Conservation (phyloP, 2,329 filamentous ascomycete genomes). For the Fusarium sp. region DNA sequence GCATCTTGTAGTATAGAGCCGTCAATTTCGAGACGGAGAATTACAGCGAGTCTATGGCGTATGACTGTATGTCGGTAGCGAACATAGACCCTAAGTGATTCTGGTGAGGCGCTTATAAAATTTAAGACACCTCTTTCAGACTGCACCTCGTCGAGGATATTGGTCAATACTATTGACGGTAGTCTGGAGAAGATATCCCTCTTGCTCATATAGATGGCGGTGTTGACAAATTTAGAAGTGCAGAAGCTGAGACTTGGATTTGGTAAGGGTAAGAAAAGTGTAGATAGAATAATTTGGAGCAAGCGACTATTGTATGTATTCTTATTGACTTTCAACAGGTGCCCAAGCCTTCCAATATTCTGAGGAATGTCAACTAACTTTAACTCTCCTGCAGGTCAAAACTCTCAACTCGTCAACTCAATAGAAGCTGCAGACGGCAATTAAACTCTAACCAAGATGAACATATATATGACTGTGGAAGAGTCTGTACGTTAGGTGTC, state of each 20-base stretch:
- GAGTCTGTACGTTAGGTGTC: too few relatives aligned
- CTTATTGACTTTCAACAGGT: too few relatives aligned
- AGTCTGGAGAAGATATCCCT: not conserved
- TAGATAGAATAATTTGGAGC: too few relatives aligned
- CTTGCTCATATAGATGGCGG: not conserved
- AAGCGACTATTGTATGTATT: too few relatives aligned
- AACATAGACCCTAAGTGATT: not conserved
- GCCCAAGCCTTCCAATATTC: too few relatives aligned
- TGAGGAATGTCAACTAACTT: too few relatives aligned
- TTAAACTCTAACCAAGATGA: too few relatives aligned
- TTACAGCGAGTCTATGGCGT: not conserved
- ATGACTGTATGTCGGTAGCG: rapidly evolving
- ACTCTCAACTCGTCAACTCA: too few relatives aligned
- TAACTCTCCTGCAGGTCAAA: too few relatives aligned
- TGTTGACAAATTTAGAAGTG: not conserved
- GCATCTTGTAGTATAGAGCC: not conserved
- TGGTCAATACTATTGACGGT: not conserved
- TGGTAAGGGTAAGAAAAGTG: too few relatives aligned
- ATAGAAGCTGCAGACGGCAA: too few relatives aligned
- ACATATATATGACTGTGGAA: too few relatives aligned
- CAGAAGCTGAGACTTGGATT: not conserved
- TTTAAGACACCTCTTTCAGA: not conserved
- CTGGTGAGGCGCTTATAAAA: not conserved
- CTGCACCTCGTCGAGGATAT: not conserved
- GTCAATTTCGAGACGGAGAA: not conserved